A percentile compares a stretch with the other conserved stretches of the same genome.
phyloP scores from a whole-genome alignment of 805 yeast species.

The Maudiozyma turicensis region DNA sequence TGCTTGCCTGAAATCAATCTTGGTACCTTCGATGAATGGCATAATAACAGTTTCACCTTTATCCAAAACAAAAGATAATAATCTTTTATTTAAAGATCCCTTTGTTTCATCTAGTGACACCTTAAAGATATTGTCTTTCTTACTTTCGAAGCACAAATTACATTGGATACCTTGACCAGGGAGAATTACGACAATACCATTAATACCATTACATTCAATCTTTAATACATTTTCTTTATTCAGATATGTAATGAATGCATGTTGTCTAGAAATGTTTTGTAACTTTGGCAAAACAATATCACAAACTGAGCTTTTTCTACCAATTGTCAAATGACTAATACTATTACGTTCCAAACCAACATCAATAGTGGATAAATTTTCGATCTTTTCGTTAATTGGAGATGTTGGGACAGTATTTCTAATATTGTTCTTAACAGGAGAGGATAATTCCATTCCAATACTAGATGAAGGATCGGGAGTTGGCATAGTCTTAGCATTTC shows the following conservation, averaged over 20 bases:
- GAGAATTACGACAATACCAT: constrained; percentile 62
- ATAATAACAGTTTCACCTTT: constrained; percentile 48
- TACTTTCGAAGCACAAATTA: constrained; percentile 17
- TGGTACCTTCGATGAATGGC: constrained; percentile 52
- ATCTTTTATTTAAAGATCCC: constrained; percentile 5
- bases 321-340: constrained; percentile 19
- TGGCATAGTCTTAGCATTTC: constrained; percentile 34
- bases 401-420: constrained; percentile 16
- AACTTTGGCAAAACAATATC: constrained; percentile 25
- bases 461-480: constrained; percentile 68
- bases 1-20: constrained; percentile 47
- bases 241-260: constrained; percentile 32
- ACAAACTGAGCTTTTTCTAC: constrained; percentile 25
- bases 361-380: background rate
- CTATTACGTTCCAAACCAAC: constrained; percentile 14
- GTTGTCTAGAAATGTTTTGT: constrained; percentile 28
- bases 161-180: constrained; percentile 37
- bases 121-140: constrained; percentile 16
- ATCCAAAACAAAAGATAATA: constrained; percentile 33
- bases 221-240: constrained; percentile 34
- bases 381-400: constrained; percentile 16
- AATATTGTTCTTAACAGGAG: constrained; percentile 3
- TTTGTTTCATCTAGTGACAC: constrained; percentile 8
- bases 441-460: constrained; percentile 23
- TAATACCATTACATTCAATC: constrained; percentile 69